Conservation (phyloP, 202 grass and related monocot genomes). For the Musa balbisiana region DNA sequence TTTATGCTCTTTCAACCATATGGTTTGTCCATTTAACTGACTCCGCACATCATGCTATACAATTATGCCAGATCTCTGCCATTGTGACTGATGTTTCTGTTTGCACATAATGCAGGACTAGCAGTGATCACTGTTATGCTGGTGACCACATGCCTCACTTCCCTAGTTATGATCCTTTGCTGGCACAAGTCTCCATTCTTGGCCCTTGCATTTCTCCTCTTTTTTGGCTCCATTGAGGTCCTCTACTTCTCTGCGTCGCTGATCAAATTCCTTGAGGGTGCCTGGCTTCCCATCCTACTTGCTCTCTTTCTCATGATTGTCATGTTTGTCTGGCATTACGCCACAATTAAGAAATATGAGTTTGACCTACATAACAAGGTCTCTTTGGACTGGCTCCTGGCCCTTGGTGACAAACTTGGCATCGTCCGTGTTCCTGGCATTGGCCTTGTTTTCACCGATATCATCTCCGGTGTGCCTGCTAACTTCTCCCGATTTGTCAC, state of each 20-base stretch:
- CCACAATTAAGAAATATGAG: conserved; percentile 18
- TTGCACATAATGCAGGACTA: conserved; percentile 10
- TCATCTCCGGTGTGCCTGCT: conserved; percentile 3
- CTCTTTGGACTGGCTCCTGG: conserved; percentile 7
- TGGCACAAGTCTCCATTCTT: background rate
- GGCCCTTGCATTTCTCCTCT: conserved; percentile 6
- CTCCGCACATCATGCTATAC: background rate
- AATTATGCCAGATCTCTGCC: background rate
- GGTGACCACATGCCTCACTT: conserved; percentile 9
- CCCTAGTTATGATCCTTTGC: conserved; percentile 13
- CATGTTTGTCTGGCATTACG: conserved; percentile 10
- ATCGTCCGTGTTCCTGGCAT: conserved; percentile 15
- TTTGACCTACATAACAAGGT: conserved; percentile 11
- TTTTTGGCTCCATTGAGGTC: conserved; percentile 15
- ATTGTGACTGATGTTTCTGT: background rate
- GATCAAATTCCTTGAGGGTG: conserved; percentile 15
- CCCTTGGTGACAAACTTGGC: background rate
- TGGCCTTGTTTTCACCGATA: conserved; percentile 7
- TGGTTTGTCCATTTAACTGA: background rate
- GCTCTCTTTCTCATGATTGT: conserved; percentile 11
- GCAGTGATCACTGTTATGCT: conserved; percentile 14
- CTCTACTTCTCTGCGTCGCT: conserved; percentile 16
- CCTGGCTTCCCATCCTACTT: conserved; percentile 7
- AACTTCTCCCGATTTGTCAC: conserved; percentile 8
- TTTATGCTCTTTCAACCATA: background rate